Percentiles rank a stretch among this genome's conserved stretches.
Conservation (phyloP, 495 filamentous ascomycete genomes). For the Podospora pseudocomata region DNA sequence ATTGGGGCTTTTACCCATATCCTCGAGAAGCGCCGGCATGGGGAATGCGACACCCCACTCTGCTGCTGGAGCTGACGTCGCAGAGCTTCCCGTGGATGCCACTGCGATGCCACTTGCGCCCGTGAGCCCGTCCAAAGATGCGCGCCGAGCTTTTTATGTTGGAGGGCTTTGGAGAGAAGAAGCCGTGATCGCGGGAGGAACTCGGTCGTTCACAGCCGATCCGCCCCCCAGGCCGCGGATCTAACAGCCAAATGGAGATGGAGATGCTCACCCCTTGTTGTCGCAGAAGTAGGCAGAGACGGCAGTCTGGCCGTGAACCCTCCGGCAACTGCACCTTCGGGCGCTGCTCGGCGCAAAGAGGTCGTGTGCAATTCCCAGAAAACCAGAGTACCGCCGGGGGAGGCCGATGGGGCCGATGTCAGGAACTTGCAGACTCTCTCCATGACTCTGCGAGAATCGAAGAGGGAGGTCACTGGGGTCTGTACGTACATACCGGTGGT, state of each 20-base stretch:
- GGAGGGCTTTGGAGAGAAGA: constrained; percentile 6
- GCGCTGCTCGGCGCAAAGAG: constrained; percentile 9
- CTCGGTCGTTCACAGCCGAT: constrained; percentile 11
- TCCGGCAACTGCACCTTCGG: constrained; percentile 2
- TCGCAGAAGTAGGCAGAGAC: background rate
- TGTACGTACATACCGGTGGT: background rate
- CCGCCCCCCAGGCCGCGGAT: constrained; percentile 7
- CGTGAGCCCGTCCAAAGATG: background rate
- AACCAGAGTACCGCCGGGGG: constrained; percentile 7
- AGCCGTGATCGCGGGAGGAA: constrained; percentile 10
- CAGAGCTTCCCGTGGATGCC: constrained; percentile 8
- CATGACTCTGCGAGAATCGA: background rate
- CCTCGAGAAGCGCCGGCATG: constrained; percentile 30
- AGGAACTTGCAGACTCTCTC: constrained; percentile 3
- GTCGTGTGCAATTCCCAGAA: constrained; percentile 5
- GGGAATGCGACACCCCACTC: constrained; percentile 22
- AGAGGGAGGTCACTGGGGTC: background rate
- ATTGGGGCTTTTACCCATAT: constrained; percentile 33
- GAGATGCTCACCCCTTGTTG: constrained; percentile 1
- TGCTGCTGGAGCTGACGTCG: constrained; percentile 12
- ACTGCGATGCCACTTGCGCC: constrained; percentile 5
- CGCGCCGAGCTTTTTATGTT: constrained; percentile 17
- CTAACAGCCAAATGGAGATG: background rate
- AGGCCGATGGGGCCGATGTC: constrained; percentile 5
- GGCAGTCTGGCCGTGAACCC: constrained; percentile 11